Percentiles rank a stretch among this genome's conserved stretches.
phyloP scores from a whole-genome alignment of 2,329 filamentous ascomycete species.

The Epichloe elymi region DNA sequence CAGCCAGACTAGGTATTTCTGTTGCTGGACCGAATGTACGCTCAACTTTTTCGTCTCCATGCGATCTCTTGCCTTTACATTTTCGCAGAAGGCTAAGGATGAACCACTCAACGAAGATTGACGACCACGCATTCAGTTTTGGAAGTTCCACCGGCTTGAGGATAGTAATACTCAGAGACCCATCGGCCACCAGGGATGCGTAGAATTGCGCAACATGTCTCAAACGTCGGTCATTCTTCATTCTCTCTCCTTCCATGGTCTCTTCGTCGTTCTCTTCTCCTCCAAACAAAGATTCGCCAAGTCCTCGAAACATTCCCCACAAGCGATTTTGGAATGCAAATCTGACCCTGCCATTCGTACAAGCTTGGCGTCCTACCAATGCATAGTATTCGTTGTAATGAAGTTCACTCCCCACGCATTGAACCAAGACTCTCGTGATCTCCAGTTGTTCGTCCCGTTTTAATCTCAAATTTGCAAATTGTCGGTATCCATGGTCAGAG shows the following conservation, averaged over 20 bases:
- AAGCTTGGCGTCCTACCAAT: constrained; percentile 67
- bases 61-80: constrained; percentile 31
- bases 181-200: constrained; percentile 34
- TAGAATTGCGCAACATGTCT: constrained; percentile 42
- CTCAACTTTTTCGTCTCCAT: constrained; percentile 45
- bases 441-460: constrained; percentile 80
- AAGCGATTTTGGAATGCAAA: constrained; percentile 81
- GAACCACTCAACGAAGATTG: constrained; percentile 67
- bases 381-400: constrained; percentile 91
- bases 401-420: constrained; percentile 72
- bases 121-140: constrained; percentile 63
- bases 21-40: constrained; percentile 54
- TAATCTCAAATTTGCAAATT: constrained; percentile 68
- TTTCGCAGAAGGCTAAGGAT: constrained; percentile 63
- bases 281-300: constrained; percentile 69
- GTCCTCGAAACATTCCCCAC: constrained; percentile 71
- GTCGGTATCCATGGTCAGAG: constrained; percentile 68
- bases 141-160: constrained; percentile 65
- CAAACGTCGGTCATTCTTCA: constrained; percentile 35
- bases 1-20: constrained; percentile 53
- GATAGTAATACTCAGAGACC: constrained; percentile 32
- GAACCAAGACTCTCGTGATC: constrained; percentile 75
- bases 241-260: constrained; percentile 31
- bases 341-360: constrained; percentile 58
- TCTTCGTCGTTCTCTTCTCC: constrained; percentile 47